Conservation (phyloP, 495 filamentous ascomycete species). For the Penicillium soppii region DNA sequence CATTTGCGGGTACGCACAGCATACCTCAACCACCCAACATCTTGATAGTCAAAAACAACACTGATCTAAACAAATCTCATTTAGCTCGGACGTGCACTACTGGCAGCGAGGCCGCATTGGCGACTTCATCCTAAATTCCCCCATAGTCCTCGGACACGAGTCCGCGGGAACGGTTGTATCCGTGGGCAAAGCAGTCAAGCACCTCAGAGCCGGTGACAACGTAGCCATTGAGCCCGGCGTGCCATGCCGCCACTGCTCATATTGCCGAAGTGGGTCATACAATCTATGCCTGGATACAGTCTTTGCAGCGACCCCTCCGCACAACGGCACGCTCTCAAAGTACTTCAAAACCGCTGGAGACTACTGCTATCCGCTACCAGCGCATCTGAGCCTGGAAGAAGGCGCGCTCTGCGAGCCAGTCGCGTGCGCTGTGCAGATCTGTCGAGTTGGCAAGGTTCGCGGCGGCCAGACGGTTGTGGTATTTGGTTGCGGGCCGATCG, state of each 20-base stretch:
- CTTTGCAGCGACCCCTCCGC: conserved; percentile 84
- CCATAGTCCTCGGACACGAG: conserved; percentile 69
- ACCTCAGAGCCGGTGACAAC: conserved; percentile 62
- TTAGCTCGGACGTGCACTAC: conserved; percentile 59
- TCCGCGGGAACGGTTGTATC: conserved; percentile 62
- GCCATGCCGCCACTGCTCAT: conserved; percentile 58
- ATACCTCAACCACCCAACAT: background rate
- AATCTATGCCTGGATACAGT: conserved; percentile 61
- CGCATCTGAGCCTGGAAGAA: conserved; percentile 69
- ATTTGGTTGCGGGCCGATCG: conserved; percentile 85
- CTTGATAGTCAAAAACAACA: too few species aligned
- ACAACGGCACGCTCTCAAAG: conserved; percentile 74
- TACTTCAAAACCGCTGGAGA: conserved; percentile 74
- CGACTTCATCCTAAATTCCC: conserved; percentile 66
- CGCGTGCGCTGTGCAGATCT: conserved; percentile 77
- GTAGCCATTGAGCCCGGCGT: conserved; percentile 81
- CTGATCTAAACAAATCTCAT: too few species aligned
- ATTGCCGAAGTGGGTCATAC: conserved; percentile 42
- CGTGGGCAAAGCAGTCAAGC: conserved; percentile 55
- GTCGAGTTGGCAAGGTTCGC: conserved; percentile 63
- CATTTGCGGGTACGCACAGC: conserved; percentile 61
- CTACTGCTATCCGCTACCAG: conserved; percentile 79
- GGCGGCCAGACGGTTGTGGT: conserved; percentile 76
- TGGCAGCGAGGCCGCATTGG: conserved; percentile 76
- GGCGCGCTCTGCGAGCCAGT: conserved; percentile 84